Evolutionary conservation across 768 basidiomycete species (phyloP), one percentile per base, ranked within the genome.

Genomic region (Trametes cubensis): DNA sequence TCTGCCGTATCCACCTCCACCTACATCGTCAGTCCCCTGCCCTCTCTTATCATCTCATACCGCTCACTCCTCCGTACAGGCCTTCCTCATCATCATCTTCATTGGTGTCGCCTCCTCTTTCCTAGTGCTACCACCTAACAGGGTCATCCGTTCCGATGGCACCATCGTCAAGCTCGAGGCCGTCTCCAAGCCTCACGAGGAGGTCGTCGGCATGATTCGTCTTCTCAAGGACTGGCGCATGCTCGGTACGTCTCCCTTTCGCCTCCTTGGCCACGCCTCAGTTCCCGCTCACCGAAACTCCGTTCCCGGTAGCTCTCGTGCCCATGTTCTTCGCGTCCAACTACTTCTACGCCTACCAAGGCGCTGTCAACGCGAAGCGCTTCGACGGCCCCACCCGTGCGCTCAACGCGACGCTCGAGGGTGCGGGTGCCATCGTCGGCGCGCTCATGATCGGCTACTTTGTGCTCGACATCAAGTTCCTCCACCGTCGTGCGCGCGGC

Each of bases 331-430:
- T 81, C 68, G 71, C 78, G 10, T 77, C 75, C 61, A 80, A 79
- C 71, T 80, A 76, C 66, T 77, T 80, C 73, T 80, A 80, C 69
- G 75, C 79, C 3, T 81, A 80, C 68, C 79, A 78, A 66, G 76
- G 74, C 60, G 77, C 78, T 21, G 58, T 80, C 63, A 78, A 77
- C 66, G 73, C 74, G 4, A 70, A 61, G 55, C 67, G 70, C 34
- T 79, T 80, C 67, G 78, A 80, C 63, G 77, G 75, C 25, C 71
- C 80, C 13, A 80, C 80, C 8, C 76, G 80, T 57, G 78, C 80
- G n/a, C 67, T 81, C 26, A 75, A 76, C 63, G 77, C 72, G 6
- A 71, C 76, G 5, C 70, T 80, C 25, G 73, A 73, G 41, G 76
- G 72, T 48, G 73, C 74, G 4, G 80, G 78, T 15, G 75, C 80